A percentile compares a stretch with the other conserved stretches of the same genome.
These are phyloP conservation scores for Fusarium tricinctum DNA, from an alignment of 2,329 filamentous ascomycete genomes.

Conservation along the genomic window DNA sequence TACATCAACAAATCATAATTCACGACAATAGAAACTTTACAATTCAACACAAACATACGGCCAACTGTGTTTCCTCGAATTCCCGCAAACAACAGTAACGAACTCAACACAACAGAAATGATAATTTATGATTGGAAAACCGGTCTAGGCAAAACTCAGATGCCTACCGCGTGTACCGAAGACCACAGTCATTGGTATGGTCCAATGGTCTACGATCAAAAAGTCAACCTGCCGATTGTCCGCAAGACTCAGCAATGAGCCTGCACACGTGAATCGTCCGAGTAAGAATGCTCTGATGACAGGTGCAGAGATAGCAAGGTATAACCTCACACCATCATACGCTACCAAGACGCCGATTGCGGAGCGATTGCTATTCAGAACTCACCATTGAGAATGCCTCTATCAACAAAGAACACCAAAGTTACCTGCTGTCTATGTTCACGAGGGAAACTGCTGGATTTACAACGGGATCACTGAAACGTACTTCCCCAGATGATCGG, in stretches of 20 bases:
- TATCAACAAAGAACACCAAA: not conserved
- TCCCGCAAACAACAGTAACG: not conserved
- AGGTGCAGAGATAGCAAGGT: not conserved
- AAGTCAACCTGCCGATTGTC: not conserved
- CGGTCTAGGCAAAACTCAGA: not conserved
- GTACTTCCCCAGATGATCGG: slow-evolving; percentile 36
- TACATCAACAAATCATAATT: accelerated
- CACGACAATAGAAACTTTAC: too few relatives aligned
- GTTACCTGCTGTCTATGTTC: not conserved
- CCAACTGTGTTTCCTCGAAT: too few relatives aligned
- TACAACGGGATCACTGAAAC: not conserved
- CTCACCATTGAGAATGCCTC: not conserved
- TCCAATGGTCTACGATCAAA: not conserved
- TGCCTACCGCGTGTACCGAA: not conserved
- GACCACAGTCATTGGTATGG: not conserved
- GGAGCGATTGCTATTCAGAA: not conserved
- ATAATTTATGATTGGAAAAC: too few relatives aligned
- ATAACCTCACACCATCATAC: not conserved
- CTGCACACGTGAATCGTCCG: not conserved
- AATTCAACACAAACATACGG: too few relatives aligned
- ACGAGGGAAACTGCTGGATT: not conserved
- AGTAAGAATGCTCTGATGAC: not conserved
- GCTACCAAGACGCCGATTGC: not conserved
- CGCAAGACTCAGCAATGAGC: not conserved
- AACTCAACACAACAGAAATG: not conserved